Percentiles rank a stretch among this genome's conserved stretches.
Conservation (phyloP, 202 grass and related monocot genomes). For the Musa balbisiana region DNA sequence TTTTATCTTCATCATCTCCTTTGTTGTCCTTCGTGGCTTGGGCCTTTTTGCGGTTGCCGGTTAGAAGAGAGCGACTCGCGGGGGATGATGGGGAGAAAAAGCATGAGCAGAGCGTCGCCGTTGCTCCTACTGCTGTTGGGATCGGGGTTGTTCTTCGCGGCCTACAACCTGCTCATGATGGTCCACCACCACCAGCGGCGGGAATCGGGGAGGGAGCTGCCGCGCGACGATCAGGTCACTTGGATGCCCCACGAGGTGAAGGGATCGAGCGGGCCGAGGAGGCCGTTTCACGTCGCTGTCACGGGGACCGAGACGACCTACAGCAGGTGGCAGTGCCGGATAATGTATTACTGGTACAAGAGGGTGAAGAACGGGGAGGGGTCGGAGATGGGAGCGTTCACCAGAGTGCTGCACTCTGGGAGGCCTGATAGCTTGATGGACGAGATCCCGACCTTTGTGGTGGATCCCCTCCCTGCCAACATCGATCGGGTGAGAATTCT, state of each 20-base stretch:
- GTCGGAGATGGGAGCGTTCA: constrained; percentile 94
- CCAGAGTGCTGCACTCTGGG: constrained; percentile 83
- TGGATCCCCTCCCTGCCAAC: constrained; percentile 62
- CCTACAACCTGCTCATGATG: constrained; percentile 74
- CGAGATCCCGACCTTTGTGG: constrained; percentile 95
- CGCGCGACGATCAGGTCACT: constrained; percentile 18
- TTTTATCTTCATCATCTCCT: too few relatives aligned
- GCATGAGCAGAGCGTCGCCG: constrained; percentile 45
- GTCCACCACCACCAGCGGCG: constrained; percentile 29
- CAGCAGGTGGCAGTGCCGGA: constrained; percentile 79
- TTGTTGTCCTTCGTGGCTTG: too few relatives aligned
- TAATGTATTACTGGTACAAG: constrained; percentile 98
- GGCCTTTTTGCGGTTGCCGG: too few relatives aligned
- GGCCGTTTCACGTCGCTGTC: constrained; percentile 73
- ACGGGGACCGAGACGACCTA: constrained; percentile 56
- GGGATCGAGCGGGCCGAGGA: constrained; percentile 12
- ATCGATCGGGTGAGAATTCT: constrained; percentile 48
- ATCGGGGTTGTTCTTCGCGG: constrained; percentile 57
- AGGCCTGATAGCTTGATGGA: constrained; percentile 71
- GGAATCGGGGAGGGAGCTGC: constrained; percentile 34
- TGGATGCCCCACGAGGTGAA: constrained; percentile 1
- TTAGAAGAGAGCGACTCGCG: too few relatives aligned
- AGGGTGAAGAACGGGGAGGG: constrained; percentile 35
- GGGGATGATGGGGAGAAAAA: constrained; percentile 49
- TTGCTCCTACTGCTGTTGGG: constrained; percentile 45